Base-by-base conservation (phyloP, 2,329 filamentous ascomycete genomes). In the Stagonosporopsis rhizophila region DNA sequence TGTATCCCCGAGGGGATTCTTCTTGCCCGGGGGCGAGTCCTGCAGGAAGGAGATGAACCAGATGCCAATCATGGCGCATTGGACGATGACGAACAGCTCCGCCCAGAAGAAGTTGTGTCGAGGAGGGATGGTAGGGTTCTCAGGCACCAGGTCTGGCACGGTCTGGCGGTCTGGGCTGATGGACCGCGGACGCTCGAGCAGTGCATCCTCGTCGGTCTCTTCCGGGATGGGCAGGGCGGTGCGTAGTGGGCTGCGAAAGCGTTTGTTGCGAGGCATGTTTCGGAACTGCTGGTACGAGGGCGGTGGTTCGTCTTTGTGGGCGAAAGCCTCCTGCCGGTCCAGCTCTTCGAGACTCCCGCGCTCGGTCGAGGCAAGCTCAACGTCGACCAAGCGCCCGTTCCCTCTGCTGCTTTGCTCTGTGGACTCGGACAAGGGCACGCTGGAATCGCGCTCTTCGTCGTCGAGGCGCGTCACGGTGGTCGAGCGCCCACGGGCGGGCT, bases 101-200 rank as follows among this genome's bases (percentile, higher is more conserved):
- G 90, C 91, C 83, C 95, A 99, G 78, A 98, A 96, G 5, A 88
- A 83, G 75, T 99, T 95, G 74, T 98, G 92, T 45, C 85, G 83
- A 25, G 71, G 72, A 0, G 72, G 62, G 11, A 64, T 53, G 17
- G 63, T 58, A 0, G 71, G 67, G 4, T 85, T 80, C 11, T 84
- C 79, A 22, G 85, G 81, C 28, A 87, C 80, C 0, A 84, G 81
- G 23, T 82, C 81, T 42, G 85, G 85, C 17, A 83, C 79, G n/a
- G 81, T 83, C 28, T 84, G 83, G 34, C 75, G 75, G 45, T 81
- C 78, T 6, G 82, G 80, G 61, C 81, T 83, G 39, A 78, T 75
- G 1, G 68, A 66, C 38, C 78, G 78, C 22, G 79, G 78, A 46
- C 79, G 70, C 40, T 78, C 72, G 30, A 80, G 65, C 28, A 81